phyloP scores from a whole-genome alignment of 1,284 basidiomycete species.

The Cryptococcus sp. region DNA sequence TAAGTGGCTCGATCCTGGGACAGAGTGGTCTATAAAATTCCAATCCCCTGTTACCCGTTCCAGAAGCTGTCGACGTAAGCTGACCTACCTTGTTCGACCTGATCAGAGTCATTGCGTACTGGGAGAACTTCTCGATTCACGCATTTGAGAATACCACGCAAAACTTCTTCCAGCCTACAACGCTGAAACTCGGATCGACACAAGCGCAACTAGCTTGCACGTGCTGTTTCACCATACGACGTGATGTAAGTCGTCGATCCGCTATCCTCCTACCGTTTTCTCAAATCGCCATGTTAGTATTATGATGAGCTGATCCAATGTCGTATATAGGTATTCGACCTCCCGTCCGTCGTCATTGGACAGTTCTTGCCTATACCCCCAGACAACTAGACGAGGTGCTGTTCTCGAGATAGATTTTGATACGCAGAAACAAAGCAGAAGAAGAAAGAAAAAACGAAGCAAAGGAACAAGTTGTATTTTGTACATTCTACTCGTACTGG shows the following conservation, averaged over 20 bases:
- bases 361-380: slow-evolving; percentile 49
- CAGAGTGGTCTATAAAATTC: too few species aligned
- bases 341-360: slow-evolving; percentile 82
- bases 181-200: slow-evolving; percentile 62
- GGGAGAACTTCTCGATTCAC: slow-evolving; percentile 91
- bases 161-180: slow-evolving; percentile 89
- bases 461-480: too few species aligned
- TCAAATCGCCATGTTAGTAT: too few species aligned
- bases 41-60: too few species aligned
- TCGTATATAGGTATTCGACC: slow-evolving; percentile 51
- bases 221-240: slow-evolving; percentile 88
- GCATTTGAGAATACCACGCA: slow-evolving; percentile 95
- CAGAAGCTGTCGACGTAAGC: too few species aligned
- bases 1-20: slow-evolving; percentile 30
- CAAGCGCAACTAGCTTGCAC: slow-evolving; percentile 68
- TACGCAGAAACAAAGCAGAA: too few species aligned
- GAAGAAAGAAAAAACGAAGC: too few species aligned
- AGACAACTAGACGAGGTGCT: slow-evolving; percentile 9
- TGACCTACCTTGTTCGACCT: background rate
- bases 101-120: slow-evolving; percentile 70
- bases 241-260: slow-evolving; percentile 65
- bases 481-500: too few species aligned
- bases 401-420: too few species aligned
- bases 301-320: too few species aligned
- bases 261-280: background rate